Evolutionary conservation across 768 basidiomycete species (phyloP), one percentile per base, ranked within the genome.

Genomic region (Leccinellum luteum): DNA sequence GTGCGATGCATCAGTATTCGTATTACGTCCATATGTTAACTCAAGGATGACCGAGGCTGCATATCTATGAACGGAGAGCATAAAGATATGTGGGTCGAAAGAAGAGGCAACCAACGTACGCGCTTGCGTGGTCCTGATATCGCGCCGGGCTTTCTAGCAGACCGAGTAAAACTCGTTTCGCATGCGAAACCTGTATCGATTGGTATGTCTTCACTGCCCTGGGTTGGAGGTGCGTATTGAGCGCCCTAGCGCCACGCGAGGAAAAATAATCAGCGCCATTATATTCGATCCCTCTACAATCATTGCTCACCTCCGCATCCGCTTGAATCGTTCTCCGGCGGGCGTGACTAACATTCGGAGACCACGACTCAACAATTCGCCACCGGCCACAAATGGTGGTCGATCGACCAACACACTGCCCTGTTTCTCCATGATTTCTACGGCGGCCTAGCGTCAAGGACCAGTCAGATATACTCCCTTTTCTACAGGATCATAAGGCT

Each of bases 391-490:
- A 30, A 70, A 75, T 1, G 82, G 81, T 50, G 25, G 47, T 4
- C 47, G 27, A 8, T 48, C 47, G 27, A 28, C 47, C 17, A 48
- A 48, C 0, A 68, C 60, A 1, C 78, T 77, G 0, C 83, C 83
- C 61, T 84, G 81, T 57, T 79, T 80, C 64, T 85, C 83, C 82
- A 85, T 81, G 52, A 85, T 79, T 3, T 85, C 82, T 1, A 82
- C 73, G 0, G 82, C 81, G 1, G 81, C 81, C 63, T 82, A 73
- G 43, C 75, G 60, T 14, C 31, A 34, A 14, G 44, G 25, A 47
- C 21, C 9, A 27, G 23, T 52, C 28, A 49, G 34, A 48, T 35
- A 15, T 25, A 45, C 21, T 8, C 15, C 34, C 1, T 21, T 5
- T 27, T 51, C 19, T 27, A 17, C 8, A 25, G 0, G 15, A 3